Percentiles rank a stretch among this genome's conserved stretches.
These are phyloP conservation scores for Silene vulgaris DNA, from an alignment of 179 eudicot species.

Conservation along the genomic window DNA sequence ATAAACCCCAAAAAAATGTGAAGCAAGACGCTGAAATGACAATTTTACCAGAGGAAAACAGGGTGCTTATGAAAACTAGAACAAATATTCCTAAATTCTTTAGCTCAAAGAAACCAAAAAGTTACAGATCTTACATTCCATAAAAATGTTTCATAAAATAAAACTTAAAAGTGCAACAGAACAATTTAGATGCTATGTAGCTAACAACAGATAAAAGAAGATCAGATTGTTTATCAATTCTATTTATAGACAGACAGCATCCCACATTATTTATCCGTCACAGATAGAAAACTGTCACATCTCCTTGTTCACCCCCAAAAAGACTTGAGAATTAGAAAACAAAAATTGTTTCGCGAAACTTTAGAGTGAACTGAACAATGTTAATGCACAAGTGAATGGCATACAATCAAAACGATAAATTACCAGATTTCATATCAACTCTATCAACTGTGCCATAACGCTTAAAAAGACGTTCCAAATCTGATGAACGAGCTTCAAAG, in stretches of 20 bases:
- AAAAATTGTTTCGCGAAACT: background rate
- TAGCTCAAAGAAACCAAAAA: no score
- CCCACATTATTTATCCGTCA: no score
- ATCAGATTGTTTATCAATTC: no score
- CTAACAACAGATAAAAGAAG: no score
- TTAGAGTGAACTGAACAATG: background rate
- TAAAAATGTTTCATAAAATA: no score
- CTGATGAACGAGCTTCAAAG: constrained; percentile 68
- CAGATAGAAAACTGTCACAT: no score
- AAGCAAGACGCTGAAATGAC: background rate
- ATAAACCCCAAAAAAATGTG: background rate
- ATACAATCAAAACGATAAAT: constrained; percentile 14
- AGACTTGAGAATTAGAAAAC: no score
- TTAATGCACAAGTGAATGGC: background rate
- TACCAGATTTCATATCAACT: constrained; percentile 88
- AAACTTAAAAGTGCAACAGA: background rate
- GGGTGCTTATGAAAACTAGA: background rate
- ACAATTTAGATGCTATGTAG: background rate
- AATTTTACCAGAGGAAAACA: background rate
- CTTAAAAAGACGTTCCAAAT: constrained; percentile 66
- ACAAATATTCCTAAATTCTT: background rate
- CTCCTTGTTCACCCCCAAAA: no score
- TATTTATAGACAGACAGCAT: no score
- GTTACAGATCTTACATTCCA: no score
- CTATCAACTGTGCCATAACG: constrained; percentile 78